Base-by-base conservation (phyloP, 805 yeast species). In the Millerozyma miso region DNA sequence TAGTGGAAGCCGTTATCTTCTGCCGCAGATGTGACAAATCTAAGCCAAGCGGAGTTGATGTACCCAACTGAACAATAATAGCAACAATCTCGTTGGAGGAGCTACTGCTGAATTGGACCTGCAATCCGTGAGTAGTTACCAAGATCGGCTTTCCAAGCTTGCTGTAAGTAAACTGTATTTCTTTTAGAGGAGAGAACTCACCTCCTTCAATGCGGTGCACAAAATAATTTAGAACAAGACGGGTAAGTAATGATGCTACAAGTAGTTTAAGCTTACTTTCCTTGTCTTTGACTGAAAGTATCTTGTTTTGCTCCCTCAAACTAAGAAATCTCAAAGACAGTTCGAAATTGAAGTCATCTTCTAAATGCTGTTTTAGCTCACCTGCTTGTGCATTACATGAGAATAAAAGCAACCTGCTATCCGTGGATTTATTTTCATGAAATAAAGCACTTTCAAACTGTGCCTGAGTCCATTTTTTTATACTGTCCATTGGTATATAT, bases 121-220 rank as follows among this genome's bases (percentile, higher is more conserved):
- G 37, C 4, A 63, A 45, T 18, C 52, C 58, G 8, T 41, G 29
- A 23, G 41, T 44, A 5, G 41, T 42, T 1, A 43, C 40, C 13
- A 79, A 37, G 3, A 29, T 46, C 0, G 93, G 90, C 50, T 85
- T 85, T 1, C 93, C 91, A 50, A 53, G 73, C 29, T 56, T 43
- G 31, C 70, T 73, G 29, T 50, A 55, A 0, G 45, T 43, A 36
- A 75, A 62, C 29, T 48, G 40, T 3, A 71, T n/a, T 13, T 40
- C 45, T 7, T 45, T 39, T 56, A 60, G 57, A 3, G 58, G 60
- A 3, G 45, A 44, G 26, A 47, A 52, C 1, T 7, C 32, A 4
- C 42, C 45, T 0, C 43, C 40, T 13, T 53, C 40, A 3, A 39
- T 31, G 2, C 47, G 46, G 13, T 50, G 44, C 3, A 63, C 51